Evolutionary conservation across 306 rosid genomes (phyloP), one percentile per base, ranked within the genome.

Genomic region (Lathyrus tuberosus): DNA sequence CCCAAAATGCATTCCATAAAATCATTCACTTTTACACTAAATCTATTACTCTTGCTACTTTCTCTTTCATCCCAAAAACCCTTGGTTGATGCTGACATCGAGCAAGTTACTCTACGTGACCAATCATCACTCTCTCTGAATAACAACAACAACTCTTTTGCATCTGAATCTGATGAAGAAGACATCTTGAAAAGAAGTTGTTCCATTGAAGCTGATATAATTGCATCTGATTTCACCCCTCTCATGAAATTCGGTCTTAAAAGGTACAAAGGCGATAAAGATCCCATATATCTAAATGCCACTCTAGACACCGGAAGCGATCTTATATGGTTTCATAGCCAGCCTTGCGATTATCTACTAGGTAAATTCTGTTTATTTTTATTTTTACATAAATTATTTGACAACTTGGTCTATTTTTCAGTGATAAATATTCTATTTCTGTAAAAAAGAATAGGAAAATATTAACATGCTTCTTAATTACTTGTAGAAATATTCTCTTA

Each of bases 241-340:
- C 51, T 62, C 11, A 17, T 62, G 17, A 10, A 20, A 37, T 8
- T 62, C 10, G 4, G 15, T 2, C 11, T 62, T 35, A 60, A 15
- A 31, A 15, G 26, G 13, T 56, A 24, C 3, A 0, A 4, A 1
- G 8, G 24, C 10, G 14, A 33, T 33, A 6, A 0, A n/a, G 6
- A 3, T 31, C 7, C 2, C 38, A 1, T 3, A 5, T 8, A 18
- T 9, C 1, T 31, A 12, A 0, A 17, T 62, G 67, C 49, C 17
- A 62, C 1, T 40, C 67, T 5, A 40, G 67, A 62, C 35, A 62
- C 67, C 0, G 67, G 67, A 62, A 62, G 67, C 5, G 33, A 62
- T 40, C 16, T 17, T 5, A 62, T 5, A 38, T 62, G 67, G 67
- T 31, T 62, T 9, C 26, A 38, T 10, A 16, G 30, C 9, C 10